These are phyloP conservation scores for Fusarium sp. DNA, from an alignment of 2,329 filamentous ascomycete genomes.

Conservation along the genomic window DNA sequence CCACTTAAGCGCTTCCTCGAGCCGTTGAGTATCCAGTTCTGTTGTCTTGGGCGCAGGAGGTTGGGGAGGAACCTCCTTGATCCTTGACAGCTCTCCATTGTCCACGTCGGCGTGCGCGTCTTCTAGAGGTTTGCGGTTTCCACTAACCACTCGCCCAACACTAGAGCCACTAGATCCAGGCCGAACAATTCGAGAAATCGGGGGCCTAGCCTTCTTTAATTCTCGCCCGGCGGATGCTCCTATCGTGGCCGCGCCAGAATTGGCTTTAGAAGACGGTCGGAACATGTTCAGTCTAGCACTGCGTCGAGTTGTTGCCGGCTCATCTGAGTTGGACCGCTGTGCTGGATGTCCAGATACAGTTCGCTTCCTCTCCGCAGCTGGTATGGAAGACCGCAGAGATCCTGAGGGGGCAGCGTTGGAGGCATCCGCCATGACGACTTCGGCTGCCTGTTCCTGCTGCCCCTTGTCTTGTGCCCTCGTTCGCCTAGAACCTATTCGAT, in stretches of 20 bases:
- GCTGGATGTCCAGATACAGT: slow-evolving; percentile 90
- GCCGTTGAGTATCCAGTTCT: slow-evolving; percentile 72
- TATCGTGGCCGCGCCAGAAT: slow-evolving; percentile 69
- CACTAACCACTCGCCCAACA: slow-evolving; percentile 90
- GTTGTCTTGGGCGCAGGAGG: slow-evolving; percentile 57
- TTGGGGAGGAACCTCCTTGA: slow-evolving; percentile 60
- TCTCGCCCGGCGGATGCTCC: slow-evolving; percentile 76
- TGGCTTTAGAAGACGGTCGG: slow-evolving; percentile 78
- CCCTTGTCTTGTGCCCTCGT: slow-evolving; percentile 57
- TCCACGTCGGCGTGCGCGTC: slow-evolving; percentile 80
- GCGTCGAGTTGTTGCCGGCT: slow-evolving; percentile 72
- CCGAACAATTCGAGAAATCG: slow-evolving; percentile 76
- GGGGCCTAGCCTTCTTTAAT: slow-evolving; percentile 87
- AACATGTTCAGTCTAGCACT: slow-evolving; percentile 81
- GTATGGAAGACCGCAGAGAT: slow-evolving; percentile 57
- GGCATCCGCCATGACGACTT: slow-evolving; percentile 61
- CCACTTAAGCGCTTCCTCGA: slow-evolving; percentile 83
- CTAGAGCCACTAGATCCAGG: slow-evolving; percentile 77
- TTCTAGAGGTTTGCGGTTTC: slow-evolving; percentile 84
- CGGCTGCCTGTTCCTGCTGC: slow-evolving; percentile 52
- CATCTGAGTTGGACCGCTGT: slow-evolving; percentile 69
- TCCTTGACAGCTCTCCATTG: slow-evolving; percentile 70
- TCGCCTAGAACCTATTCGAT: slow-evolving; percentile 66
- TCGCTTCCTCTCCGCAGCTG: slow-evolving; percentile 81
- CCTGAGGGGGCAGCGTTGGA: slow-evolving; percentile 54